These are phyloP conservation scores for Pterulicium gracile DNA, from an alignment of 1,284 basidiomycete genomes.

Conservation along the genomic window DNA sequence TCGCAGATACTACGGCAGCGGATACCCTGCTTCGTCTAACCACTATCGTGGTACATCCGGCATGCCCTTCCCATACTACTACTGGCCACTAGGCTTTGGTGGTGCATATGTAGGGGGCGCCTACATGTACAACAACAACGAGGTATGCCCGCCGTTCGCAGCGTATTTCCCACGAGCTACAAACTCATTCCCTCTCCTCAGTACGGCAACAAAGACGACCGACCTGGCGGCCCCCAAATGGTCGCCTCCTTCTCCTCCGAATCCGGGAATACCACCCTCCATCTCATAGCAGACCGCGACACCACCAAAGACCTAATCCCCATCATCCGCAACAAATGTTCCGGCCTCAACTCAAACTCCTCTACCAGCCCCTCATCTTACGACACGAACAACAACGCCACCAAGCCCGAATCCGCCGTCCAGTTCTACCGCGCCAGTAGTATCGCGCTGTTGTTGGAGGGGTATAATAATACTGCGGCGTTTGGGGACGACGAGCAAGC, in stretches of 20 bases:
- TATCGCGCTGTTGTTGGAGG: conserved; percentile 28
- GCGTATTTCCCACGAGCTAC: too few species aligned
- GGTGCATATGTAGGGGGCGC: conserved; percentile 22
- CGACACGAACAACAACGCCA: conserved; percentile 8
- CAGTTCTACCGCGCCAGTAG: conserved; percentile 31
- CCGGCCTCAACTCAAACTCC: conserved; percentile 14
- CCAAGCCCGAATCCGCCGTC: conserved; percentile 25
- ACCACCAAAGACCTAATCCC: conserved; percentile 39
- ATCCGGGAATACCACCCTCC: conserved; percentile 36
- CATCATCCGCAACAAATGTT: conserved; percentile 37
- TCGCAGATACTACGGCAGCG: conserved; percentile 27
- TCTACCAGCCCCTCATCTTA: neutral
- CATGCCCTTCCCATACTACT: conserved; percentile 30
- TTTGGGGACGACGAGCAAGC: conserved; percentile 17
- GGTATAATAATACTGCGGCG: conserved; percentile 32
- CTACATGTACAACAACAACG: too few species aligned
- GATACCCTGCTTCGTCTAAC: conserved; percentile 23
- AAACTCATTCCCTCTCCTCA: conserved; percentile 14
- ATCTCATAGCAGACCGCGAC: conserved; percentile 45
- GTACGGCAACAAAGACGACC: conserved; percentile 46
- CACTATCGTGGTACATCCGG: conserved; percentile 19
- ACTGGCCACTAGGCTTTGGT: conserved; percentile 50
- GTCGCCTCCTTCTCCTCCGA: conserved; percentile 39
- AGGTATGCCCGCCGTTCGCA: too few species aligned
- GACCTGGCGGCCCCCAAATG: conserved; percentile 47